Conservation (phyloP, 768 basidiomycete species). For the Mycena filopes region DNA sequence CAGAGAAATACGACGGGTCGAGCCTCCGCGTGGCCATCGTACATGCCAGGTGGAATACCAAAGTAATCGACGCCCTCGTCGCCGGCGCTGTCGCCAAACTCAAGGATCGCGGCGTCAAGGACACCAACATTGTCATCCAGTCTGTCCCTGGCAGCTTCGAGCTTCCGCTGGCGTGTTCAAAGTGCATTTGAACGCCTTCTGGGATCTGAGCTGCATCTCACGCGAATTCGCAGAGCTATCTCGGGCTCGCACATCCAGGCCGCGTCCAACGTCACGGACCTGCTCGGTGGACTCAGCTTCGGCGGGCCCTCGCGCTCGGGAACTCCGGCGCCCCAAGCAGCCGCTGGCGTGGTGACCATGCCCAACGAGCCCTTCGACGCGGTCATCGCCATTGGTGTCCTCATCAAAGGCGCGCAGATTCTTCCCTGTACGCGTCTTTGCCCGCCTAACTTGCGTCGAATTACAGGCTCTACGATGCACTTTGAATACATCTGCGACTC, state of each 20-base stretch:
- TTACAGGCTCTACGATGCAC: conserved; percentile 87
- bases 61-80: conserved; percentile 87
- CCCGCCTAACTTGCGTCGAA: not conserved
- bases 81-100: conserved; percentile 83
- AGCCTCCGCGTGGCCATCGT: conserved; percentile 89
- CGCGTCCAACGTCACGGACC: conserved; percentile 80
- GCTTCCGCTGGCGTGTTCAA: conserved; percentile 87
- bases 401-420: conserved; percentile 79
- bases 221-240: conserved; percentile 71
- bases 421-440: not conserved
- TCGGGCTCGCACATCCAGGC: conserved; percentile 87
- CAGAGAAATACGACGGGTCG: conserved; percentile 80
- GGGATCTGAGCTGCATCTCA: conserved; percentile 11
- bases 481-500: conserved; percentile 99
- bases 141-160: conserved; percentile 96
- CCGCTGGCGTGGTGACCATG: conserved; percentile 37
- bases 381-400: conserved; percentile 95
- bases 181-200: conserved; percentile 59
- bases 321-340: conserved; percentile 58
- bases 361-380: conserved; percentile 87
- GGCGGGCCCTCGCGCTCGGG: conserved; percentile 58
- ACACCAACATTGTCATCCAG: conserved; percentile 89
- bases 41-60: conserved; percentile 95
- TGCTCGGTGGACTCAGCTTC: conserved; percentile 74
- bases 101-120: conserved; percentile 86